Conservation (phyloP, 345 rosid genomes). For the Rhodamnia rubescens region DNA sequence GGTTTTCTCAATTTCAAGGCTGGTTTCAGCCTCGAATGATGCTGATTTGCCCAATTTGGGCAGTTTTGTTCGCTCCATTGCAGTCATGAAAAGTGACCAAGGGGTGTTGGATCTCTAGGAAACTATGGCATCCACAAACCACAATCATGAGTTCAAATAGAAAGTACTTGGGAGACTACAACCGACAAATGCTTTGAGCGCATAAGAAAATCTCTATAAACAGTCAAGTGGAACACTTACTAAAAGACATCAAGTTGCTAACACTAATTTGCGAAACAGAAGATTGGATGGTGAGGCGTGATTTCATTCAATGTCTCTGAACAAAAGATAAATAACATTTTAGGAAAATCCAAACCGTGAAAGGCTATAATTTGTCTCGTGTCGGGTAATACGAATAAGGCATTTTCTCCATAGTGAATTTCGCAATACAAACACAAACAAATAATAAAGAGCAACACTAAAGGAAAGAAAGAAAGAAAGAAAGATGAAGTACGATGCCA, state of each 20-base stretch:
- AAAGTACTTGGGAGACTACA: background rate
- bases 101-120: background rate
- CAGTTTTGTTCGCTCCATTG: background rate
- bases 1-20: background rate
- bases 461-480: background rate
- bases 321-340: background rate
- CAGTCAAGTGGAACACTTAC: background rate
- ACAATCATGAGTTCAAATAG: background rate
- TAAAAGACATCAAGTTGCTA: background rate
- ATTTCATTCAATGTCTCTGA: background rate
- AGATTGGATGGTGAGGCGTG: fast-evolving
- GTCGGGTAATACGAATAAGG: background rate
- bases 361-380: background rate
- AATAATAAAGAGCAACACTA: background rate
- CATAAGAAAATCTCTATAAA: background rate
- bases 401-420: background rate
- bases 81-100: background rate
- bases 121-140: background rate
- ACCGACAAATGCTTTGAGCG: background rate
- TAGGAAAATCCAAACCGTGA: background rate
- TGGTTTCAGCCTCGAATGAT: background rate
- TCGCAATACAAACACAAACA: background rate
- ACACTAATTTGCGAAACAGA: background rate
- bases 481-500: background rate
- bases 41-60: background rate